These are phyloP conservation scores for Candida sojae DNA, from an alignment of 1,139 yeast genomes.

Conservation along the genomic window DNA sequence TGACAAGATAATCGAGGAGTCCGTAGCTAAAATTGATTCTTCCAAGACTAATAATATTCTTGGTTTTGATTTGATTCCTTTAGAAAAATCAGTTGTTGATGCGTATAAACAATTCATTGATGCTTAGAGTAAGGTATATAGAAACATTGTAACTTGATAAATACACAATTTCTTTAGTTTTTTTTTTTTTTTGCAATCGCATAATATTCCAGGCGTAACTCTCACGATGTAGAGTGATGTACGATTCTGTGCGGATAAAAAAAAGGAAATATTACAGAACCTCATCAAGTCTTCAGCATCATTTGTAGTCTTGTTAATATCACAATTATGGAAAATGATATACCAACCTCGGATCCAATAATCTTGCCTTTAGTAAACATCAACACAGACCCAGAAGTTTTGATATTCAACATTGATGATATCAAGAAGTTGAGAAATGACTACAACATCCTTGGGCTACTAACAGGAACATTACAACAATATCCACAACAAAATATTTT, in stretches of 20 bases:
- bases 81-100: slow-evolving; percentile 41
- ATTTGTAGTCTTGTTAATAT: too few species aligned
- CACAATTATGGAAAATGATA: neutral
- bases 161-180: neutral
- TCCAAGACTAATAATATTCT: slow-evolving; percentile 30
- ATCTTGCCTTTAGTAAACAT: slow-evolving; percentile 25
- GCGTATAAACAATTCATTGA: slow-evolving; percentile 44
- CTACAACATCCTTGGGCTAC: slow-evolving; percentile 65
- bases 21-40: slow-evolving; percentile 20
- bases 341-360: neutral
- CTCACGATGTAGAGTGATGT: too few species aligned
- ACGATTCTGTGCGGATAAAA: too few species aligned
- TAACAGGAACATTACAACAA: slow-evolving; percentile 79
- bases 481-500: slow-evolving; percentile 92
- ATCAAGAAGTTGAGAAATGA: slow-evolving; percentile 52
- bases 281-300: too few species aligned
- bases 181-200: too few species aligned
- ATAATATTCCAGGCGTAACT: too few species aligned
- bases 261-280: too few species aligned
- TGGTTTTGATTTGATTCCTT: slow-evolving; percentile 36
- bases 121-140: slow-evolving; percentile 10
- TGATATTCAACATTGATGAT: slow-evolving; percentile 51
- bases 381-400: slow-evolving; percentile 42
- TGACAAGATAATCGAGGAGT: slow-evolving; percentile 1
- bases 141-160: neutral